phyloP scores from a whole-genome alignment of 2,329 filamentous ascomycete genomes.

The Penicillium psychrosexuale region DNA sequence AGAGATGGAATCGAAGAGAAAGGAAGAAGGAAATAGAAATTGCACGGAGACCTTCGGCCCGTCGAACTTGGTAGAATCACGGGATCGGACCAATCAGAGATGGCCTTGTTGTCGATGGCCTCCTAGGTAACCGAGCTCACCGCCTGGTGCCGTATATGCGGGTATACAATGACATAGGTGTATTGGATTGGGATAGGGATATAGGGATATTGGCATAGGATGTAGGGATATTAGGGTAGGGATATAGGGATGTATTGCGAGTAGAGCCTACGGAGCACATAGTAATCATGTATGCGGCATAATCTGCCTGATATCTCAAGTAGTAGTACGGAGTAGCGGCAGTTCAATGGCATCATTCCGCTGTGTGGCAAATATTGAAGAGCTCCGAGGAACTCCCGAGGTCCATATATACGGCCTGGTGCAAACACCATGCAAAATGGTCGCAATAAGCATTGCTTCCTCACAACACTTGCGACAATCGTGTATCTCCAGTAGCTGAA shows the following conservation, averaged over 20 bases:
- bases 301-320: background rate
- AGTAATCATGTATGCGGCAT: background rate
- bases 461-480: background rate
- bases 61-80: constrained; percentile 41
- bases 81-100: constrained; percentile 20
- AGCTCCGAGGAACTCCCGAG: background rate
- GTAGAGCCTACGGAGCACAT: no score
- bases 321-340: background rate
- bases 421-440: background rate
- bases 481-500: background rate
- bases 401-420: background rate
- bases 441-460: background rate
- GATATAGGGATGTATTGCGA: no score
- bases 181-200: background rate
- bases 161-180: background rate
- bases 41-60: constrained; percentile 36
- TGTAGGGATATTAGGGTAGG: background rate
- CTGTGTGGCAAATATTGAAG: background rate
- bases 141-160: constrained; percentile 7
- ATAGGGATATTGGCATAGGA: background rate
- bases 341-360: background rate
- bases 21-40: constrained; percentile 32
- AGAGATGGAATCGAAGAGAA: constrained; percentile 20
- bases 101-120: background rate
- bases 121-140: constrained; percentile 18